Conservation (phyloP, 768 basidiomycete species). For the Tylopilus vinaceipallidus region DNA sequence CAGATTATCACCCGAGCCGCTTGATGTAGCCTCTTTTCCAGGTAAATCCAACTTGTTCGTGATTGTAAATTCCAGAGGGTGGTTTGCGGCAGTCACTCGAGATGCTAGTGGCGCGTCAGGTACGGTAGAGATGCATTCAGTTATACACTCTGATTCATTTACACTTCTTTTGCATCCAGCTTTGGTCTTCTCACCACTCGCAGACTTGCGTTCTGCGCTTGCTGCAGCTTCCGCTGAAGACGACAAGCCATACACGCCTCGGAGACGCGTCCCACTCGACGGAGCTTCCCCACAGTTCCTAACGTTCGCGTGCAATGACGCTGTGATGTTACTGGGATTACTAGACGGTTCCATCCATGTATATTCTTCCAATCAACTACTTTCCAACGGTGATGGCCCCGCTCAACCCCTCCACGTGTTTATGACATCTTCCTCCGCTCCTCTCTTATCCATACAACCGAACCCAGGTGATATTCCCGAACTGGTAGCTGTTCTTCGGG, state of each 20-base stretch:
- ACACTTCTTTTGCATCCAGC: constrained; percentile 34
- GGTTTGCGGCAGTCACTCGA: constrained; percentile 63
- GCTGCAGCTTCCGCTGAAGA: constrained; percentile 38
- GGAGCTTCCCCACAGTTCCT: constrained; percentile 51
- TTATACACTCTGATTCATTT: not conserved
- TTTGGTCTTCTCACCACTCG: constrained; percentile 59
- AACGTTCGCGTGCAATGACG: constrained; percentile 56
- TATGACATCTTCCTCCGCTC: constrained; percentile 39
- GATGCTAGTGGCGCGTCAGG: constrained; percentile 36
- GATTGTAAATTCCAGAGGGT: constrained; percentile 57
- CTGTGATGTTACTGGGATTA: constrained; percentile 57
- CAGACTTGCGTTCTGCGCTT: constrained; percentile 57
- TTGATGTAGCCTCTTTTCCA: constrained; percentile 41
- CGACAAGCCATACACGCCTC: constrained; percentile 47
- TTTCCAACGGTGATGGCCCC: constrained; percentile 42
- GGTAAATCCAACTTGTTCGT: constrained; percentile 55
- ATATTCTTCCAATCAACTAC: constrained; percentile 54
- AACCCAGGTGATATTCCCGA: constrained; percentile 64
- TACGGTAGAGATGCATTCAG: constrained; percentile 23
- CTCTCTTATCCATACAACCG: constrained; percentile 54
- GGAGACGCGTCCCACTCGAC: constrained; percentile 46
- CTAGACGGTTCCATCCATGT: constrained; percentile 58
- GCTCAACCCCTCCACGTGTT: constrained; percentile 50
- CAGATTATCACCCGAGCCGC: constrained; percentile 51
- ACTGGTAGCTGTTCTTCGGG: constrained; percentile 57